Base-by-base conservation (phyloP, 2,329 filamentous ascomycete species). In the Colletotrichum gloeosporioides region DNA sequence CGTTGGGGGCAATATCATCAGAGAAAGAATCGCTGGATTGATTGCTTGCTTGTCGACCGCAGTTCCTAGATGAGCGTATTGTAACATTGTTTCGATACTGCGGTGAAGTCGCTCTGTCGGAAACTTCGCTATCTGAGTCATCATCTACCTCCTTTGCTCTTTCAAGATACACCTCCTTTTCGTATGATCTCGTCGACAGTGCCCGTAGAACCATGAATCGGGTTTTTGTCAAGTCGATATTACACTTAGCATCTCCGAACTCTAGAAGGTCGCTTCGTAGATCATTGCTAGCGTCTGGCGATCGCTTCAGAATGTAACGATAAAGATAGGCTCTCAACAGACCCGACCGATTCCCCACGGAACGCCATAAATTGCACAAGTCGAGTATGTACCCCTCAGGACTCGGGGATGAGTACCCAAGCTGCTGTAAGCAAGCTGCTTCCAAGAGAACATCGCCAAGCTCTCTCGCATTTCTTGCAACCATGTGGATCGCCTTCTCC, bases 391-490 rank as follows among this genome's bases (percentile, higher is more conserved):
- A 9, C 16, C 4, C 36, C 36, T 39, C 16, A 5, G 36, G 3
- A 18, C 1, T 18, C 8, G 36, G 36, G 16, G n/a, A 49, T 4
- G 44, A 49, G 0, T 49, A 49, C 0, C 1, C 1, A 1, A 49
- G 18, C 44, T 49, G 44, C 2, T 22, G 44, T n/a, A n/a, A 4
- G 44, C 44, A 49, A 49, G 10, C 44, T 7, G 44, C 44, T 53
- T 53, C 44, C n/a, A 53, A 22, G 3, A 53, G 0, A 0, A 53
- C n/a, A 3, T 53, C 44, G 6, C 44, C 44, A 22, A 53, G 44
- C 3, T 53, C 10, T 53, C 44, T 53, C 6, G 44, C 44, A 53
- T 53, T 13, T 13, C 10, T 53, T 13, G n/a, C n/a, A 53, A 53
- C 44, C 44, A 53, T 53, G 1, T 8, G 18, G 12, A 53, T 4